Evolutionary conservation across 371 early-diverging fungal genomes (phyloP), one percentile per base, ranked within the genome.

Genomic region (Zancudomyces culisetae): DNA sequence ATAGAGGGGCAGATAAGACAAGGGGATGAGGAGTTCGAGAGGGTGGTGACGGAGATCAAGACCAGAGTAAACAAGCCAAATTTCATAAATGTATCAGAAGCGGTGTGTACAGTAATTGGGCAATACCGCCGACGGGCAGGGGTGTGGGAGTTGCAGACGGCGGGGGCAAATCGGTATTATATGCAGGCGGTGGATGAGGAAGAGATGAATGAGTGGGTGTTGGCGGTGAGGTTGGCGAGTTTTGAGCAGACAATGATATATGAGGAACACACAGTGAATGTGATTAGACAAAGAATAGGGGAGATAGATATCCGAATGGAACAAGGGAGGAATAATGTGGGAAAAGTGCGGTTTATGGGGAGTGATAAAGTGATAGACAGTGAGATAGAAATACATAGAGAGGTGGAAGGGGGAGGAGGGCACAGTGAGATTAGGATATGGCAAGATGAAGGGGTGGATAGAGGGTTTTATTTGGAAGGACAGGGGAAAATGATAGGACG

Each of bases 171-270:
- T 59, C 70, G 60, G 42, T 71, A 70, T 43, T 66, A 55, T 40
- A 70, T 82, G 57, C 77, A 79, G 53, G 66, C 80, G 0, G 62
- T 70, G 22, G 70, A 74, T 55, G 64, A 70, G 45, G 54, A 63
- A 24, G 66, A 60, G 4, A 69, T 69, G 69, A 61, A 66, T 58
- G 59, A 58, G 43, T 83, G 67, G 85, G 73, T 85, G 3, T 65
- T 70, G 43, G 81, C 80, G 3, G 66, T 86, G 47, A 77, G 85
- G 6, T 66, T 87, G 27, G 74, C 82, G 19, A 75, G 79, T 53
- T 86, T 78, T 55, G 88, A 87, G 60, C 70, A 72, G 18, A 67
- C 77, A 41, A 72, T 76, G 51, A 62, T 87, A 12, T 79, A 85
- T 45, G 78, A 83, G 56, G 69, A 77, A 29, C 85, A 82, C 54